A percentile compares a stretch with the other conserved stretches of the same genome.
phyloP scores from a whole-genome alignment of 192 early-diverging fungal genomes.

The Lunasporangiospora selenospora region DNA sequence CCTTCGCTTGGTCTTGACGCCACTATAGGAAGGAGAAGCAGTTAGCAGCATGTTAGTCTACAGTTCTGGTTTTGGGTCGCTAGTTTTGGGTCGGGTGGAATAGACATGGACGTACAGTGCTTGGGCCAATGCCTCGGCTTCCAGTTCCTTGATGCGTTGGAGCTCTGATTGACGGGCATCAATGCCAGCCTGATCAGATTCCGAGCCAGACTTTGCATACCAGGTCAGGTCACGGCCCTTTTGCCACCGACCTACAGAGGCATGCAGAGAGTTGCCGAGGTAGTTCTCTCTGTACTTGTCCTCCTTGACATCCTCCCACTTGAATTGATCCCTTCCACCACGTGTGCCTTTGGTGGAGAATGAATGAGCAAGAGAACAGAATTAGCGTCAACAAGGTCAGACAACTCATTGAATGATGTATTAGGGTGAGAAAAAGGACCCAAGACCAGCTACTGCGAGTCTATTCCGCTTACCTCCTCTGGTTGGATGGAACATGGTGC shows the following conservation, averaged over 20 bases:
- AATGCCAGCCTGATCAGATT: constrained; percentile 7
- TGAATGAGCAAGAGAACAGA: too few relatives aligned
- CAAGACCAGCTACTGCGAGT: too few relatives aligned
- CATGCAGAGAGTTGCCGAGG: constrained; percentile 80
- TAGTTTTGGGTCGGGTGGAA: too few relatives aligned
- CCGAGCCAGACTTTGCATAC: constrained; percentile 70
- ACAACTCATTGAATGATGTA: too few relatives aligned
- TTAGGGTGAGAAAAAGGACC: too few relatives aligned
- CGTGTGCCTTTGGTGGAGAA: constrained; percentile 52
- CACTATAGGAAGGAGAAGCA: constrained; percentile 19
- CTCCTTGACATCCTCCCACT: constrained; percentile 66
- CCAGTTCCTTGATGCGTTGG: constrained; percentile 62
- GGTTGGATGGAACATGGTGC: constrained; percentile 46
- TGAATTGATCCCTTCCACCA: constrained; percentile 58
- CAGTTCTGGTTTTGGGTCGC: too few relatives aligned
- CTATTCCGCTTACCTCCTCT: constrained; percentile 40
- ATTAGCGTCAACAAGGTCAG: too few relatives aligned
- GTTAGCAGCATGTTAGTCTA: too few relatives aligned
- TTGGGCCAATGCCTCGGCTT: constrained; percentile 64
- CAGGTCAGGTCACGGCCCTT: constrained; percentile 70
- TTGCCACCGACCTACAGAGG: constrained; percentile 80
- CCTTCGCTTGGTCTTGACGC: constrained; percentile 51
- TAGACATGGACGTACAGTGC: constrained; percentile 59
- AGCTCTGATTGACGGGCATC: constrained; percentile 50
- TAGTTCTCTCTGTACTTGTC: constrained; percentile 86